Evolutionary conservation across 2,329 filamentous ascomycete species (phyloP).

Genomic region (Beauveria sp.): DNA sequence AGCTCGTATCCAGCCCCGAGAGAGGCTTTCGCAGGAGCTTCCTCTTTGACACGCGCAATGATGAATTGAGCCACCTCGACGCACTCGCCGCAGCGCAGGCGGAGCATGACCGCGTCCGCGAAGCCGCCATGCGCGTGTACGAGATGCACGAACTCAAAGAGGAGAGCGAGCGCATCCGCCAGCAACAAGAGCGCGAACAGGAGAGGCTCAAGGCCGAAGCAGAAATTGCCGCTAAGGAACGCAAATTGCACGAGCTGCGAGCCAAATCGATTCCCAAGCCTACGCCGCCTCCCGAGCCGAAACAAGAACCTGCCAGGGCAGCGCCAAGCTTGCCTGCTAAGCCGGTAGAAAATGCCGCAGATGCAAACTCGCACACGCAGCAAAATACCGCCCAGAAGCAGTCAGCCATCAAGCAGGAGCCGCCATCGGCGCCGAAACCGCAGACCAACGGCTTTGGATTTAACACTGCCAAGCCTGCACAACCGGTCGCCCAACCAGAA

Average conservation of each 20-base stretch:
- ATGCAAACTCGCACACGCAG: background rate
- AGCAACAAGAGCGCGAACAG: slow-evolving; percentile 38
- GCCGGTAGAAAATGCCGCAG: slow-evolving; percentile 9
- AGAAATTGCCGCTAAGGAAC: slow-evolving; percentile 38
- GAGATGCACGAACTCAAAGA: slow-evolving; percentile 40
- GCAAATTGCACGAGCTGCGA: slow-evolving; percentile 39
- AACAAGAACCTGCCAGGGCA: slow-evolving; percentile 9
- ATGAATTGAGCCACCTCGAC: slow-evolving; percentile 54
- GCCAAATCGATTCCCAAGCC: slow-evolving; percentile 38
- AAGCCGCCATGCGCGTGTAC: slow-evolving; percentile 40
- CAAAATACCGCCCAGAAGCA: background rate
- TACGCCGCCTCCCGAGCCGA: slow-evolving; percentile 23
- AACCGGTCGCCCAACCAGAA: slow-evolving; percentile 14
- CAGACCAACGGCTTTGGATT: slow-evolving; percentile 17
- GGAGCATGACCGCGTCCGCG: slow-evolving; percentile 58
- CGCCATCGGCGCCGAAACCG: slow-evolving; percentile 8
- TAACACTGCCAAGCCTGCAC: slow-evolving; percentile 17
- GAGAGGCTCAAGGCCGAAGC: slow-evolving; percentile 39
- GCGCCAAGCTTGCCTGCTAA: slow-evolving; percentile 11
- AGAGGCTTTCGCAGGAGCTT: slow-evolving; percentile 48
- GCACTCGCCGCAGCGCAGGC: slow-evolving; percentile 58
- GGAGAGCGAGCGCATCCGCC: slow-evolving; percentile 35
- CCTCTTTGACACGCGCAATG: slow-evolving; percentile 55
- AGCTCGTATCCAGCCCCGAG: slow-evolving; percentile 32
- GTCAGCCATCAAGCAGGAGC: slow-evolving; percentile 7